phyloP scores from a whole-genome alignment of 345 rosid species.

The Euphorbia pulcherrima region DNA sequence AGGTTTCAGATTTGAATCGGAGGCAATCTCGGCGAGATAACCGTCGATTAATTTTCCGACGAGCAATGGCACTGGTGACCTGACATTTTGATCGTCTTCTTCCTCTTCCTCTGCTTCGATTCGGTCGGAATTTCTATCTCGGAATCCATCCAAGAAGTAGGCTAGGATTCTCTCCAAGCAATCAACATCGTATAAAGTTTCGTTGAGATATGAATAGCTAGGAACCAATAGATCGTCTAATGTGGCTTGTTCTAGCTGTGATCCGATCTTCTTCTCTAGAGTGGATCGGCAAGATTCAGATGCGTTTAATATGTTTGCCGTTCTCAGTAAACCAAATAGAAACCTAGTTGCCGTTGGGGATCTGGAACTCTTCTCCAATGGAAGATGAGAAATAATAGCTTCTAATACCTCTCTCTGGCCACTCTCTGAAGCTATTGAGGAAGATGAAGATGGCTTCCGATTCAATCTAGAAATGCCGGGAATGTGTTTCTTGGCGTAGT shows the following conservation, averaged over 20 bases:
- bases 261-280: constrained; percentile 76
- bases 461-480: constrained; percentile 72
- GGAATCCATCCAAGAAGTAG: constrained; percentile 57
- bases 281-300: constrained; percentile 54
- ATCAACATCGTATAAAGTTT: constrained; percentile 91
- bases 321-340: constrained; percentile 66
- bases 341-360: constrained; percentile 54
- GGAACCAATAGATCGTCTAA: constrained; percentile 91
- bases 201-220: constrained; percentile 88
- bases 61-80: constrained; percentile 59
- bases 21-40: constrained; percentile 82
- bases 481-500: constrained; percentile 70
- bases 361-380: constrained; percentile 51
- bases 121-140: constrained; percentile 26
- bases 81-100: constrained; percentile 15
- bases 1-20: constrained; percentile 81
- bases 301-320: constrained; percentile 76
- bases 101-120: constrained; percentile 32
- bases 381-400: constrained; percentile 58
- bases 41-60: constrained; percentile 94
- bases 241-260: constrained; percentile 74
- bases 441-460: constrained; percentile 54
- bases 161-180: constrained; percentile 78
- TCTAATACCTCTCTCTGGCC: constrained; percentile 81
- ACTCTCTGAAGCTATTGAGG: constrained; percentile 43